Evolutionary conservation across 208 protist genomes (phyloP).

Genomic region (Leishmania tropica): DNA sequence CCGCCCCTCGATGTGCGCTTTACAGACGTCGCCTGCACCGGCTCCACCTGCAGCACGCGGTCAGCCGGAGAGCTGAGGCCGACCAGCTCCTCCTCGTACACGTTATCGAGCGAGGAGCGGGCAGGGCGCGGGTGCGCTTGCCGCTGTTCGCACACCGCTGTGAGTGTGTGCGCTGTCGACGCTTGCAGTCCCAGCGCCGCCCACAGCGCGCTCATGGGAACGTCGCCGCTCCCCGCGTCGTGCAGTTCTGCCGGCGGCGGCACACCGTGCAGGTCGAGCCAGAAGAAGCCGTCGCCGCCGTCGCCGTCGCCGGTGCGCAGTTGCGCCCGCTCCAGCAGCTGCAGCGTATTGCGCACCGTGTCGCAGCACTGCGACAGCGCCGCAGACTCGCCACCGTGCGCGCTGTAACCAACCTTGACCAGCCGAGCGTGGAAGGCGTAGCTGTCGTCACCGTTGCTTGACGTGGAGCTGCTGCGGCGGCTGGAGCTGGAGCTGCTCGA

Average conservation of each 20-base stretch:
- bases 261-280: conserved; percentile 44
- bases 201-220: conserved; percentile 16
- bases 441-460: not conserved
- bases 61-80: conserved; percentile 17
- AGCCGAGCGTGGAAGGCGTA: conserved; percentile 20
- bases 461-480: not conserved
- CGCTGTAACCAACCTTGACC: conserved; percentile 10
- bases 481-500: conserved; percentile 11
- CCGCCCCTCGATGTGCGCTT: not conserved
- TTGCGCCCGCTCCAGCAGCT: conserved; percentile 6
- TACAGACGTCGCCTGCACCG: not conserved
- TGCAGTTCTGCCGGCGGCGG: conserved; percentile 11
- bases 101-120: conserved; percentile 20
- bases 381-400: not conserved
- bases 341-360: conserved; percentile 11
- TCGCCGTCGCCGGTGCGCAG: not conserved
- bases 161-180: not conserved
- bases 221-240: not conserved
- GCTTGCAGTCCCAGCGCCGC: conserved; percentile 8
- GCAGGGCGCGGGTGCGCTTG: conserved; percentile 4
- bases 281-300: conserved; percentile 20
- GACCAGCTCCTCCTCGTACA: conserved; percentile 32
- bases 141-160: not conserved
- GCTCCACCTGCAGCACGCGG: conserved; percentile 18
- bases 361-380: conserved; percentile 18